A percentile compares a stretch with the other conserved stretches of the same genome.
Evolutionary conservation across 768 basidiomycete genomes (phyloP).

Genomic region (Phlebiopsis flavidoalba): DNA sequence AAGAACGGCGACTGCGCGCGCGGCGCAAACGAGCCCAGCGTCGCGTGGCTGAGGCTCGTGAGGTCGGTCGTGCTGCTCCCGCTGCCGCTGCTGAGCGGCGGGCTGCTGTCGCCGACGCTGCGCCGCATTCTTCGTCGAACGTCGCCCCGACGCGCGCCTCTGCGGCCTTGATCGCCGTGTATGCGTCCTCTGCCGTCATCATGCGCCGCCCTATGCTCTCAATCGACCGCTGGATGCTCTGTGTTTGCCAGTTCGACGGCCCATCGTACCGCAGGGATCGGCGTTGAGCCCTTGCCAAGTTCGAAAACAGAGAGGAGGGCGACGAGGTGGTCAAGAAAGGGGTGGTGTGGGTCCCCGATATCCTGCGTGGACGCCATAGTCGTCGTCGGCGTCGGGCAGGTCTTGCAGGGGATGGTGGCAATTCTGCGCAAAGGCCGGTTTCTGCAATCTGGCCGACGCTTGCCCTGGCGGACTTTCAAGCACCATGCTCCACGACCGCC

Average conservation of each 20-base stretch:
- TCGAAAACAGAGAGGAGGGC: slow-evolving; percentile 57
- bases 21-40: slow-evolving; percentile 4
- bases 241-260: slow-evolving; percentile 52
- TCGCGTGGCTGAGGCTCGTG: slow-evolving; percentile 14
- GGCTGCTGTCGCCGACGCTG: slow-evolving; percentile 27
- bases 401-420: neutral
- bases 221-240: slow-evolving; percentile 50
- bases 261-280: slow-evolving; percentile 52
- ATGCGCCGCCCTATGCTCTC: slow-evolving; percentile 46
- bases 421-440: neutral
- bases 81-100: slow-evolving; percentile 17
- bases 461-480: neutral
- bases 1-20: slow-evolving; percentile 19
- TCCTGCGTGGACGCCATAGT: slow-evolving; percentile 21
- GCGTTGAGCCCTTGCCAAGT: slow-evolving; percentile 42
- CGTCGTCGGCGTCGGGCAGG: slow-evolving; percentile 28
- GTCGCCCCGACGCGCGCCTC: slow-evolving; percentile 33
- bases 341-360: slow-evolving; percentile 22
- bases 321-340: slow-evolving; percentile 50
- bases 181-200: slow-evolving; percentile 47
- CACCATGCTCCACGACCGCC: neutral
- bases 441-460: neutral
- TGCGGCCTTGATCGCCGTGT: slow-evolving; percentile 36
- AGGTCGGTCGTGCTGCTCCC: slow-evolving; percentile 14
- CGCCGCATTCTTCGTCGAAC: slow-evolving; percentile 43